Base-by-base conservation (phyloP, 768 basidiomycete species). In the Steccherinum ochraceum region DNA sequence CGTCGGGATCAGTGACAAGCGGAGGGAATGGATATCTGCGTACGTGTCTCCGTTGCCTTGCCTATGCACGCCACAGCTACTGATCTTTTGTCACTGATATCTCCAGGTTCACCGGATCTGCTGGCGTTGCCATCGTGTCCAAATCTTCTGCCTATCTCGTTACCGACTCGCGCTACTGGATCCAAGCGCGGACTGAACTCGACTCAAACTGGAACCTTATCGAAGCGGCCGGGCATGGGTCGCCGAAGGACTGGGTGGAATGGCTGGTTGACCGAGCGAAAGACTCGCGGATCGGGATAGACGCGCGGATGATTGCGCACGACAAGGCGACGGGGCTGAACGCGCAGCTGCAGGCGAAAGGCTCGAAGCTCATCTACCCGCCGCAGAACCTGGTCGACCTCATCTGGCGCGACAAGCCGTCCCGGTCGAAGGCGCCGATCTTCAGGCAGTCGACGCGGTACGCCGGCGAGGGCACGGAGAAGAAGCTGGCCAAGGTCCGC, bases 331-430 rank as follows among this genome's bases (percentile, higher is more conserved):
- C 76, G 10, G 67, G 73, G 41, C 69, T 93, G 49, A 81, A 79
- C 53, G 60, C 73, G 41, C 80, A 79, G 56, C 73, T 92, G 5
- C 66, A 65, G 18, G 40, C 69, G 40, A 74, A 75, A 48, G 72
- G 70, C 47, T 81, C 85, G 16, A 86, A 85, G 64, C 73, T 94
- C 52, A 74, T 84, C 18, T 93, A 85, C 58, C 90, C 90, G 0
- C 78, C 86, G 10, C 81, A 89, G 64, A 95, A 95, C 64, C 74
- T 93, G 27, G 70, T 94, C 45, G 93, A 95, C 63, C 72, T 86
- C 2, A 70, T 84, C 40, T 93, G 93, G 90, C 79, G 78, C 55
- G 79, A 83, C 40, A 86, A 90, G 56, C 90, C 90, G 1, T 46
- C 69, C 2, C 84, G 87, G 52, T 80, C 87, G 10, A 77, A 72